A percentile compares a stretch with the other conserved stretches of the same genome.
phyloP scores from a whole-genome alignment of 2,329 filamentous ascomycete genomes.

The Fusarium sp. region DNA sequence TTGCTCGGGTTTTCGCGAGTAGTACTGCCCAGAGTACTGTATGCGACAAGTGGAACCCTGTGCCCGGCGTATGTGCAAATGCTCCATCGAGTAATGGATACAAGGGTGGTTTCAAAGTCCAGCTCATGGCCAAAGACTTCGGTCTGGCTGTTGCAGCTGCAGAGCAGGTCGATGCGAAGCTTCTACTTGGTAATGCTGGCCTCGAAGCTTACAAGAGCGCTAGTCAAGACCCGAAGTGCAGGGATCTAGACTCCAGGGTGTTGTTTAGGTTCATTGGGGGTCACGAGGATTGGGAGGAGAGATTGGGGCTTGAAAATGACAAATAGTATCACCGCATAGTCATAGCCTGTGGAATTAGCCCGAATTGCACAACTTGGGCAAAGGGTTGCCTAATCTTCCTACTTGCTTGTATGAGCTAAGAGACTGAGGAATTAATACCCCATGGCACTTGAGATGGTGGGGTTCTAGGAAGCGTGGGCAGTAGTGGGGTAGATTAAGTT shows the following conservation, averaged over 20 bases:
- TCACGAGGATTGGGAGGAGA: conserved; percentile 16
- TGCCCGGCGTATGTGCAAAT: conserved; percentile 9
- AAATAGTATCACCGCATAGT: too few species aligned
- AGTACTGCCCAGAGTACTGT: conserved; percentile 22
- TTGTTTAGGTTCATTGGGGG: conserved; percentile 22
- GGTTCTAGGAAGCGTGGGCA: too few species aligned
- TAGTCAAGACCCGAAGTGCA: conserved; percentile 2
- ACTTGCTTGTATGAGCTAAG: too few species aligned
- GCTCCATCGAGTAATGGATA: conserved; percentile 22
- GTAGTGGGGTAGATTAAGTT: too few species aligned
- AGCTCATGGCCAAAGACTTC: conserved; percentile 30
- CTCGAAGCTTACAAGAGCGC: conserved; percentile 1
- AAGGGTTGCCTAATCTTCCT: too few species aligned
- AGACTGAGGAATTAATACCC: too few species aligned
- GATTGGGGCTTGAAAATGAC: too few species aligned
- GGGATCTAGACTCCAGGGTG: conserved; percentile 22
- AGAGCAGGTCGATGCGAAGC: conserved; percentile 1
- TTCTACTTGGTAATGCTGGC: not conserved
- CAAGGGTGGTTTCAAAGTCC: conserved; percentile 22
- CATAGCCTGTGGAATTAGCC: too few species aligned
- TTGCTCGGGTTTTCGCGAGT: conserved; percentile 10
- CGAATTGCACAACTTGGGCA: too few species aligned
- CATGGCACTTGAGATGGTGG: too few species aligned
- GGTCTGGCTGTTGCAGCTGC: conserved; percentile 9
- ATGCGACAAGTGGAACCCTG: conserved; percentile 23